phyloP scores from a whole-genome alignment of 805 yeast species.

The Middelhovenomyces tepae region DNA sequence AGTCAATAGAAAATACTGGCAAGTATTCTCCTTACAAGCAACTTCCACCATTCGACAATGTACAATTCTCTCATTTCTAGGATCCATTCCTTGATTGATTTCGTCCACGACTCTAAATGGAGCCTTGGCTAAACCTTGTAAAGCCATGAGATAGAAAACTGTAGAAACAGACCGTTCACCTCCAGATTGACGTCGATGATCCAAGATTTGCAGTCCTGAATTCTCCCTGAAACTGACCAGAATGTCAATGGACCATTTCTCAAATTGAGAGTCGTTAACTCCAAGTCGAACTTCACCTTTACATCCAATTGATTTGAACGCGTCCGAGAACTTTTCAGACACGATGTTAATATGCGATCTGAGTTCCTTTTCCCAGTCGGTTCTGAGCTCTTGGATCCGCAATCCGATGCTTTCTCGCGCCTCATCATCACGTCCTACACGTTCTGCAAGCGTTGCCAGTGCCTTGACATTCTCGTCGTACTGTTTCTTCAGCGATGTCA shows the following conservation, averaged over 20 bases:
- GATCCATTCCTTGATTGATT: slow-evolving; percentile 98
- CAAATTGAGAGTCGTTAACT: slow-evolving; percentile 39
- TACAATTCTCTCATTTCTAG: slow-evolving; percentile 78
- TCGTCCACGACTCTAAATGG: slow-evolving; percentile 97
- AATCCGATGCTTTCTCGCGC: neutral
- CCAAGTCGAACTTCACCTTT: slow-evolving; percentile 70
- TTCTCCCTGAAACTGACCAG: slow-evolving; percentile 77
- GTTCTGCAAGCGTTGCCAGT: slow-evolving; percentile 13
- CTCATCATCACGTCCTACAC: slow-evolving; percentile 30
- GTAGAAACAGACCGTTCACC: slow-evolving; percentile 97
- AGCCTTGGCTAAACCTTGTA: slow-evolving; percentile 79
- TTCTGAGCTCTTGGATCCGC: slow-evolving; percentile 31
- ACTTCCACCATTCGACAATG: slow-evolving; percentile 78
- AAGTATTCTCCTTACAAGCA: slow-evolving; percentile 54
- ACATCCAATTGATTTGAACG: slow-evolving; percentile 71
- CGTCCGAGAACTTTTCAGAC: slow-evolving; percentile 53
- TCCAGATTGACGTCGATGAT: slow-evolving; percentile 89
- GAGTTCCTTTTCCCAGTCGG: slow-evolving; percentile 56
- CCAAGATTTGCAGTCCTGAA: slow-evolving; percentile 60
- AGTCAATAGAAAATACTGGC: slow-evolving; percentile 88
- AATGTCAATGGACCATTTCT: slow-evolving; percentile 78
- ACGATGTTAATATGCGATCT: slow-evolving; percentile 44
- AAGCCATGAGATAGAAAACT: slow-evolving; percentile 77
- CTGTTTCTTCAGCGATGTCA: slow-evolving; percentile 6
- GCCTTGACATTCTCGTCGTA: slow-evolving; percentile 5